These are phyloP conservation scores for Neofusicoccum laricinum DNA, from an alignment of 2,329 filamentous ascomycete species.

Conservation along the genomic window DNA sequence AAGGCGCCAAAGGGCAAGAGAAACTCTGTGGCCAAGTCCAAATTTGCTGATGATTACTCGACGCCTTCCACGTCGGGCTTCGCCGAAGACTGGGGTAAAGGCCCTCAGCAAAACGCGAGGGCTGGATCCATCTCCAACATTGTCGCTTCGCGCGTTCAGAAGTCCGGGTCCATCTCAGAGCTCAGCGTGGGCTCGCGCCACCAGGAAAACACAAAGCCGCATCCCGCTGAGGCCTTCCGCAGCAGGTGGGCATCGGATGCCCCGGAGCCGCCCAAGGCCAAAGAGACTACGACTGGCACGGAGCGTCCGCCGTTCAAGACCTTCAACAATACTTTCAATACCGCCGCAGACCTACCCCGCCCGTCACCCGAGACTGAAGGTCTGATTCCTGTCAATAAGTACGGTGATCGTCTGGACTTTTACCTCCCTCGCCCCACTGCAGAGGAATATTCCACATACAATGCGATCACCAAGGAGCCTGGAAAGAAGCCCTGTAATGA, in stretches of 20 bases:
- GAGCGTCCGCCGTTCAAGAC: not conserved
- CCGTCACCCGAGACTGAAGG: conserved; percentile 15
- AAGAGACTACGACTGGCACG: not conserved
- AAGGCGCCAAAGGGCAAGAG: not conserved
- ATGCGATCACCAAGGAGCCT: conserved; percentile 26
- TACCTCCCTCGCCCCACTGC: conserved; percentile 36
- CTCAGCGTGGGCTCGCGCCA: conserved; percentile 1
- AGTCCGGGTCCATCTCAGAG: not conserved
- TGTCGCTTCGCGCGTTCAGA: not conserved
- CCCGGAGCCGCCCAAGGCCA: not conserved
- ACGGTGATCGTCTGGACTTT: conserved; percentile 47
- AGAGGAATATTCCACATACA: conserved; percentile 41
- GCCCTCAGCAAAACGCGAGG: not conserved
- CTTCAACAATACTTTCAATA: not conserved
- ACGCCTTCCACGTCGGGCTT: not conserved
- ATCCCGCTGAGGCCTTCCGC: not conserved
- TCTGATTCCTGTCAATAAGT: conserved; percentile 47
- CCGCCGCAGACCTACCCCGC: conserved; percentile 12
- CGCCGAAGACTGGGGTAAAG: conserved; percentile 2
- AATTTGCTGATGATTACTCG: not conserved
- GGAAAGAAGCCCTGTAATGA: conserved; percentile 50
- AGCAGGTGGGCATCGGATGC: not conserved
- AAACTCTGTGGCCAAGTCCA: not conserved
- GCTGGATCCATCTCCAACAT: not conserved
- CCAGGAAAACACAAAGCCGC: not conserved